These are phyloP conservation scores for Heracleum sosnowskyi DNA, from an alignment of 129 eudicot species.

Conservation along the genomic window DNA sequence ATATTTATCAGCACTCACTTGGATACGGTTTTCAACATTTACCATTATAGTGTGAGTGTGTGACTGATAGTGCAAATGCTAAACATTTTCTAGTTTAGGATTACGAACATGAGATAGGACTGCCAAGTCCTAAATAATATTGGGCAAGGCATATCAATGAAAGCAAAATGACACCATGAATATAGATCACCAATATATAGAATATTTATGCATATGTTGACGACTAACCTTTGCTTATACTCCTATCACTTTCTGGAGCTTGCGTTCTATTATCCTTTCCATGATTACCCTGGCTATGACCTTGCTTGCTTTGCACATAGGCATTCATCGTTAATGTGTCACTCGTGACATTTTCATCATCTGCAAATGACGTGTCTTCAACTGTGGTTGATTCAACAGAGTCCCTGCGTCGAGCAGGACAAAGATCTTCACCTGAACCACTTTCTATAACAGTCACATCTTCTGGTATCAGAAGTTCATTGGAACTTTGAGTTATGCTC, in stretches of 20 bases:
- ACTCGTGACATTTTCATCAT: slow-evolving; percentile 8
- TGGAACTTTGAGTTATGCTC: no score
- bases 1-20: neutral
- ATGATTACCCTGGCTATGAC: slow-evolving; percentile 7
- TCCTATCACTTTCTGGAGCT: neutral
- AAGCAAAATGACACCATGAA: neutral
- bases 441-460: slow-evolving; percentile 9
- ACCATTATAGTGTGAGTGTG: no score
- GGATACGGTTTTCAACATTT: no score
- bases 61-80: no score
- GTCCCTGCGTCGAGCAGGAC: slow-evolving; percentile 11
- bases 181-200: neutral
- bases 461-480: no score
- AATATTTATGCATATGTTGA: neutral
- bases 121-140: neutral
- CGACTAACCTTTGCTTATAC: slow-evolving; percentile 12
- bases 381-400: slow-evolving; percentile 9
- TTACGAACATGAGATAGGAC: neutral
- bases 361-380: slow-evolving; percentile 3
- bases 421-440: slow-evolving; percentile 17
- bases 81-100: no score
- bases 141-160: neutral
- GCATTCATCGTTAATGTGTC: slow-evolving; percentile 4
- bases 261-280: neutral
- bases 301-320: slow-evolving; percentile 15